Evolutionary conservation across 2,329 filamentous ascomycete genomes (phyloP).

Genomic region (Lecanicillium sp.): DNA sequence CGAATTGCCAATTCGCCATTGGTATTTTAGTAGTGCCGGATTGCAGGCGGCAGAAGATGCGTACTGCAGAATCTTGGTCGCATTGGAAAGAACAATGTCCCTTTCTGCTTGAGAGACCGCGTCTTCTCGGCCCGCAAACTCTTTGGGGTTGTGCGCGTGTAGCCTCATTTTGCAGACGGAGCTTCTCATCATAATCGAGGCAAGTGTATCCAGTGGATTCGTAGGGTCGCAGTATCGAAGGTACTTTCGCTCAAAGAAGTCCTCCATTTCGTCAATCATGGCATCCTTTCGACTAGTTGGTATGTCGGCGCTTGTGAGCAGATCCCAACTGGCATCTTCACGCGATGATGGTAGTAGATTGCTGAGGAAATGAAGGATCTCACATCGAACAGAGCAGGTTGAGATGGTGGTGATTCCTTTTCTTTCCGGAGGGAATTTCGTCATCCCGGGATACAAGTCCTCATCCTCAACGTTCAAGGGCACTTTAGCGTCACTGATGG

Average conservation of each 20-base stretch:
- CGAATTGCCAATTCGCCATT: constrained; percentile 17
- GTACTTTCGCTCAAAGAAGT: constrained; percentile 8
- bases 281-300: not conserved
- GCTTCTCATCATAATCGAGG: constrained; percentile 6
- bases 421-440: constrained; percentile 2
- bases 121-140: not conserved
- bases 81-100: constrained; percentile 7
- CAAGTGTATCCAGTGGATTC: constrained; percentile 5
- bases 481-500: not conserved
- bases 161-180: constrained; percentile 11
- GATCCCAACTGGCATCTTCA: not conserved
- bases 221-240: constrained; percentile 11
- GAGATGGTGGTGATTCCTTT: constrained; percentile 5
- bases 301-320: not conserved
- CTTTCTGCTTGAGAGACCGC: constrained; percentile 4
- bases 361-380: not conserved
- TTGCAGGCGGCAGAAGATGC: constrained; percentile 11
- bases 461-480: constrained; percentile 8
- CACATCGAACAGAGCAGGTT: constrained; percentile 8
- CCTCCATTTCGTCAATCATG: constrained; percentile 7
- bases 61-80: constrained; percentile 14
- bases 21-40: constrained; percentile 17
- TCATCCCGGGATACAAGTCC: constrained; percentile 6
- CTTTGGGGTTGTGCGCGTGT: constrained; percentile 7
- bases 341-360: not conserved